Evolutionary conservation across 2,329 filamentous ascomycete species (phyloP), one percentile per base, ranked within the genome.

Genomic region (Aspergillus sp.): DNA sequence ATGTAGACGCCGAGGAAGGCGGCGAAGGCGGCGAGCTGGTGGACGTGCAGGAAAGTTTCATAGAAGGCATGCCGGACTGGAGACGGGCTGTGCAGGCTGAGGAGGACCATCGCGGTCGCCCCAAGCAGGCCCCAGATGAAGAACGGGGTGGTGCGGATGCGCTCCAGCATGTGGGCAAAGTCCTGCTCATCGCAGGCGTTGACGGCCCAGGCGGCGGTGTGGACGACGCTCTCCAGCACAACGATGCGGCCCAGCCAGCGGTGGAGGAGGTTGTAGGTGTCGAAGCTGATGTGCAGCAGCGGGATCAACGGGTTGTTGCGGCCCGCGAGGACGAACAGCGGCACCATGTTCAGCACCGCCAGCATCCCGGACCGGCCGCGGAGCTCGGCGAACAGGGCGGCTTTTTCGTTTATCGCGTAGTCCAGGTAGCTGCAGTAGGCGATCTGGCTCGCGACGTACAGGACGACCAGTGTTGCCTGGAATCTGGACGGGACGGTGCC

Each of bases 231-330:
- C 56, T 91, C 81, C 3, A 81, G 33, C n/a, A 83, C 74, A 15
- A 84, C 74, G 26, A 88, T 75, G 15, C 85, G 74, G 16, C 83
- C 85, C 40, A 85, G 74, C 83, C 84, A 93, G 43, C 85, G 75
- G 58, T 93, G 85, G 31, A 91, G 66, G 6, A 91, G 77, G 57
- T 96, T 96, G 71, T 93, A 96, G 1, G 88, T 93, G 59, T 96
- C 91, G 63, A 95, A 98, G 58, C 84, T 89, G 56, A 96, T 81
- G 48, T 81, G 76, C 36, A 96, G 71, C 20, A 93, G 59, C 3
- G 69, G 60, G 52, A 96, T 95, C 30, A 95, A 68, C 6, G 86
- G 85, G 63, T 96, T 98, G 67, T 96, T 96, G 54, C 91, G 82
- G 22, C 86, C 79, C 8, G 88, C 86, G 36, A 96, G 75, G 43